A percentile compares a stretch with the other conserved stretches of the same genome.
Conservation (phyloP, 768 basidiomycete species). For the Agaricus subrufescens region DNA sequence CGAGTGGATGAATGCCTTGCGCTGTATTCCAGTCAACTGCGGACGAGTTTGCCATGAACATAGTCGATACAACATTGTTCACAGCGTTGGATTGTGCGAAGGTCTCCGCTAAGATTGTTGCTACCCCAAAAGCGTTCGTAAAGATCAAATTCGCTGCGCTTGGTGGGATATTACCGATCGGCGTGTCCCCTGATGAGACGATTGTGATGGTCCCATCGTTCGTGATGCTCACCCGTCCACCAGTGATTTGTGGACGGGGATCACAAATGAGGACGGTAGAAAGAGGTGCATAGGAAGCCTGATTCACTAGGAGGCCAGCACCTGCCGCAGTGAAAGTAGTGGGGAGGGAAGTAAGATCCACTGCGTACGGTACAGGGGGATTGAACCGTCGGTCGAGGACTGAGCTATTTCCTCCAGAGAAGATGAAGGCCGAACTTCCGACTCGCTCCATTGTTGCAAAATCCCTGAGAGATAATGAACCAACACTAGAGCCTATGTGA, state of each 20-base stretch:
- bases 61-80: constrained; percentile 5
- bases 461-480: neutral
- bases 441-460: neutral
- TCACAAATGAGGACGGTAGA: constrained; percentile 7
- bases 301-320: neutral
- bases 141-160: constrained; percentile 8
- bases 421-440: neutral
- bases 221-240: constrained; percentile 1
- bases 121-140: neutral
- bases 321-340: neutral
- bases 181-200: neutral
- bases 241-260: neutral
- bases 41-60: constrained; percentile 8
- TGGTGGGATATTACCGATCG: constrained; percentile 5
- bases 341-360: constrained; percentile 4
- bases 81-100: neutral
- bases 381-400: neutral
- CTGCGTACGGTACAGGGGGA: neutral
- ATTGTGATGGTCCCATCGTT: neutral
- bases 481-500: neutral
- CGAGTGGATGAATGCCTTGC: neutral
- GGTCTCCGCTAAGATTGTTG: neutral
- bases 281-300: constrained; percentile 1
- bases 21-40: constrained; percentile 1
- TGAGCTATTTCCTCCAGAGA: constrained; percentile 5